Evolutionary conservation across 2,329 filamentous ascomycete species (phyloP).

Genomic region (Fusarium scirpi): DNA sequence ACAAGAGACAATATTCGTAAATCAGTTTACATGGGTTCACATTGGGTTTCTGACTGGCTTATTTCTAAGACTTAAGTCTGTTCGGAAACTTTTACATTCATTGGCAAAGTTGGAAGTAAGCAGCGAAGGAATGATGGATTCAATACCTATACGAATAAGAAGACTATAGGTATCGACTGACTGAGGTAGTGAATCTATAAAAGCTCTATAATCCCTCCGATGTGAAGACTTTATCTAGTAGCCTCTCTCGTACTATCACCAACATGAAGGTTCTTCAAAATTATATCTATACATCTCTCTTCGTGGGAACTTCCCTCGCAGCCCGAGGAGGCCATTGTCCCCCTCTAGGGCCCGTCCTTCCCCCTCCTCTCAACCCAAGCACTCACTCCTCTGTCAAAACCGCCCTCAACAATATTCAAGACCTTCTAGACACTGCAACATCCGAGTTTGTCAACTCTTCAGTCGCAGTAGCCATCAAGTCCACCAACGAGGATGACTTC

Average conservation of each 20-base stretch:
- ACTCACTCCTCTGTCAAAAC: background rate
- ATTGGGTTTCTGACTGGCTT: background rate
- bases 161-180: too few species aligned
- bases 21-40: accelerated
- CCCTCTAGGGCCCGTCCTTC: slow-evolving; percentile 4
- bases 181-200: background rate
- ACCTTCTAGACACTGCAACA: background rate
- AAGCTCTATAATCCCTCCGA: background rate
- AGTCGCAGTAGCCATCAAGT: slow-evolving; percentile 15
- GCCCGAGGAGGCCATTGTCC: slow-evolving; percentile 26
- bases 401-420: background rate
- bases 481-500: slow-evolving; percentile 11
- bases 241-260: accelerated
- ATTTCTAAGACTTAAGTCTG: background rate
- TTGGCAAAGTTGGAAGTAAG: background rate
- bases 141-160: too few species aligned
- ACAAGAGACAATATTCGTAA: background rate
- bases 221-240: accelerated
- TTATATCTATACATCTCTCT: background rate
- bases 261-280: background rate
- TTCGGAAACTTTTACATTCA: background rate
- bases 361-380: background rate
- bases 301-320: background rate
- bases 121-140: background rate
- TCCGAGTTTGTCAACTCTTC: background rate